These are phyloP conservation scores for Colletotrichum neosansevieriae DNA, from an alignment of 2,329 filamentous ascomycete species.

Conservation along the genomic window DNA sequence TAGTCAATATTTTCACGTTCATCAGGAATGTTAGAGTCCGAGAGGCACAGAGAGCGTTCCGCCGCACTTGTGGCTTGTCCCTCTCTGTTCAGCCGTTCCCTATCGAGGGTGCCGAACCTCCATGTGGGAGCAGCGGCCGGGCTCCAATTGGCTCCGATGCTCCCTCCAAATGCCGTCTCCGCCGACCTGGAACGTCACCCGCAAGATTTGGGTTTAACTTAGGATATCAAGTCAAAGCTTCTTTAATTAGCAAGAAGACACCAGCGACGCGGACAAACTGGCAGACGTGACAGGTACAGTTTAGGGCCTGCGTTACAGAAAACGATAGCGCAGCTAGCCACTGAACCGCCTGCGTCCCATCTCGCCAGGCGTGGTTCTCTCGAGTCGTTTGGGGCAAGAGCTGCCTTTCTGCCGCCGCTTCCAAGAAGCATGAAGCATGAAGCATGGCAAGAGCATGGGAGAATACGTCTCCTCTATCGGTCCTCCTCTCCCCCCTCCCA, in stretches of 20 bases:
- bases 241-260: not conserved
- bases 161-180: constrained; percentile 4
- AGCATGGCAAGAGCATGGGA: constrained; percentile 1
- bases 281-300: not conserved
- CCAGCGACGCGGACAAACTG: not conserved
- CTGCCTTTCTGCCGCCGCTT: too few species aligned
- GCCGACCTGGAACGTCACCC: not conserved
- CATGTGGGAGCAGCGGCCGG: not conserved
- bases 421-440: not conserved
- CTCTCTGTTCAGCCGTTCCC: constrained; percentile 3
- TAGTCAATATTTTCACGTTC: too few species aligned
- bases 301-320: constrained; percentile 5
- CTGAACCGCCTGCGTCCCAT: constrained; percentile 5
- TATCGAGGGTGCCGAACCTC: not conserved
- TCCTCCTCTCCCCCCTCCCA: not conserved
- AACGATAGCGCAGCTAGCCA: constrained; percentile 2
- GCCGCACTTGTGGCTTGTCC: not conserved
- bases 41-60: too few species aligned
- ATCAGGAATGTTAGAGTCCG: too few species aligned
- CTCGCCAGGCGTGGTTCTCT: not conserved
- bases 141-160: constrained; percentile 2
- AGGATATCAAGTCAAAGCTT: constrained; percentile 21
- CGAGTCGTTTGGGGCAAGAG: constrained; percentile 20
- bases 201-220: constrained; percentile 24
- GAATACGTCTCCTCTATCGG: not conserved